A percentile compares a stretch with the other conserved stretches of the same genome.
Evolutionary conservation across 2,329 filamentous ascomycete genomes (phyloP).

Genomic region (Fusarium coffeatum): DNA sequence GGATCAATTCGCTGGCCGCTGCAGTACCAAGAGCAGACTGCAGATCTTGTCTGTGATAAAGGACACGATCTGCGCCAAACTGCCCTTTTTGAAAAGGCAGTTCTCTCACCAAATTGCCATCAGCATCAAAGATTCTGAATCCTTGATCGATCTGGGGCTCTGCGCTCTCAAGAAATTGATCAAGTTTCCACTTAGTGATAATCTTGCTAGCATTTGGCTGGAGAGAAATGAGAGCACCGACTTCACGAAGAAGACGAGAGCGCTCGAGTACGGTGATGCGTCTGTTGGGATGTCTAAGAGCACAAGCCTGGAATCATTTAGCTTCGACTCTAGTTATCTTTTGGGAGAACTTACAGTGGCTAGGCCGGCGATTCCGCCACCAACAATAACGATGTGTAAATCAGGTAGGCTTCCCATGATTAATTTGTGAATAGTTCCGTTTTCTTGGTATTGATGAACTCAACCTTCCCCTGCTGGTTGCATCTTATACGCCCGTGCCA

Average conservation of each 20-base stretch:
- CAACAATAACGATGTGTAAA: constrained; percentile 36
- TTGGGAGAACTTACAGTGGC: constrained; percentile 20
- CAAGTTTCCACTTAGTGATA: constrained; percentile 31
- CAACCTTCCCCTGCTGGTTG: not conserved
- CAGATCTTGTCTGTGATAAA: constrained; percentile 40
- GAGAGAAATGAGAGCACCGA: constrained; percentile 37
- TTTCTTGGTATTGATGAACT: not conserved
- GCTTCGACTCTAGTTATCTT: not conserved
- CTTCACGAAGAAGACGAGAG: constrained; percentile 39
- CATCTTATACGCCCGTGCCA: constrained; percentile 22
- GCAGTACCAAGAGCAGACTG: constrained; percentile 31
- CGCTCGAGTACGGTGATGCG: constrained; percentile 40
- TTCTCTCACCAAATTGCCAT: constrained; percentile 33
- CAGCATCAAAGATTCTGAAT: constrained; percentile 36
- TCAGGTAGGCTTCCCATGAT: constrained; percentile 39
- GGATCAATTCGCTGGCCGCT: constrained; percentile 11
- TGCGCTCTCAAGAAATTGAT: constrained; percentile 24
- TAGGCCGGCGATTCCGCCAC: constrained; percentile 38
- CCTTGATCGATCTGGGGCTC: constrained; percentile 36
- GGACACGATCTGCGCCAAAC: constrained; percentile 37
- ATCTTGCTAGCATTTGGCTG: constrained; percentile 42
- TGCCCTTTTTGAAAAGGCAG: constrained; percentile 28
- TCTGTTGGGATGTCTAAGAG: constrained; percentile 24
- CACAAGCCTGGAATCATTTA: constrained; percentile 21
- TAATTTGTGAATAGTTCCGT: not conserved